Conservation (phyloP, 2,329 filamentous ascomycete species). For the Colletotrichum incanum region DNA sequence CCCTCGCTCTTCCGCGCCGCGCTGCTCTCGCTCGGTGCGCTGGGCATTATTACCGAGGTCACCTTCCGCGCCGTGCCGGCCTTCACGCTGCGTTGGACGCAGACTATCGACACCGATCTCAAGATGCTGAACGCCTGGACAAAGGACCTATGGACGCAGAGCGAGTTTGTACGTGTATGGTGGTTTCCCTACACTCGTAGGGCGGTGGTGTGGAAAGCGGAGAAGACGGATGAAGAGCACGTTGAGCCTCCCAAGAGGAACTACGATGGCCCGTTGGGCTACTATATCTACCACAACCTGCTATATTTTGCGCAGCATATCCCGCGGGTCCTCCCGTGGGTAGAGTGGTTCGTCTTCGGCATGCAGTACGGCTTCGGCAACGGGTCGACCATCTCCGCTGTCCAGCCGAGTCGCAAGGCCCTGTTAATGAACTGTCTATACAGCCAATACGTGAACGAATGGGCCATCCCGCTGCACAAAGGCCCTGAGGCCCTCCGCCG, state of each 20-base stretch:
- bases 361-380: conserved; percentile 96
- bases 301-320: conserved; percentile 85
- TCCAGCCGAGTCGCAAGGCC: conserved; percentile 85
- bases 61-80: conserved; percentile 85
- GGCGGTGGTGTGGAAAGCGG: conserved; percentile 91
- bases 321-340: conserved; percentile 85
- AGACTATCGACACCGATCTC: conserved; percentile 80
- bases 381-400: conserved; percentile 77
- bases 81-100: conserved; percentile 90
- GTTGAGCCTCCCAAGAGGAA: conserved; percentile 77
- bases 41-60: conserved; percentile 93
- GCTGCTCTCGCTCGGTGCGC: conserved; percentile 87
- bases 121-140: conserved; percentile 82
- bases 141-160: conserved; percentile 82
- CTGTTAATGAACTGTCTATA: conserved; percentile 98
- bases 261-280: conserved; percentile 87
- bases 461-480: conserved; percentile 89
- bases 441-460: conserved; percentile 99
- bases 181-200: conserved; percentile 95
- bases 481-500: conserved; percentile 90
- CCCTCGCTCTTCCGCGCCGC: conserved; percentile 89
- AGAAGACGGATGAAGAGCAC: conserved; percentile 77
- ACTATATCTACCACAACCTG: conserved; percentile 92
- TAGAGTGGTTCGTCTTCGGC: conserved; percentile 97
- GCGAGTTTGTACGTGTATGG: conserved; percentile 95